These are phyloP conservation scores for Cutaneotrichosporon cutaneum DNA, from an alignment of 1,284 basidiomycete genomes.

Conservation along the genomic window DNA sequence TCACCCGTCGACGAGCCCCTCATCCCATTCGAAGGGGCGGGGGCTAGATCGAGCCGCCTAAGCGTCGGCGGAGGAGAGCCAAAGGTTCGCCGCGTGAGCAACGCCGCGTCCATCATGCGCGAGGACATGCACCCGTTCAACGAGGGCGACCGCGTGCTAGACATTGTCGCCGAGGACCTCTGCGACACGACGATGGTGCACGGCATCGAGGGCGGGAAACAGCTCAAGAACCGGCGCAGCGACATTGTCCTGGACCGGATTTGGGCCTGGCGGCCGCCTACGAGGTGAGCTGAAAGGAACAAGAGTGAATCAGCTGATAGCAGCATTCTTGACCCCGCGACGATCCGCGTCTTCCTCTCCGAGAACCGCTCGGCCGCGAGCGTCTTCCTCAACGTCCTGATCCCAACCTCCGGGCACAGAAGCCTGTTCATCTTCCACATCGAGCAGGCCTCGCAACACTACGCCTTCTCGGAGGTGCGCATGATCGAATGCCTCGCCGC, in stretches of 20 bases:
- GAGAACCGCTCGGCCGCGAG: constrained; percentile 33
- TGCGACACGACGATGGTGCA: constrained; percentile 53
- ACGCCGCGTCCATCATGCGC: constrained; percentile 11
- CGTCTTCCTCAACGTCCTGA: constrained; percentile 54
- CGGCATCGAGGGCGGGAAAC: constrained; percentile 29
- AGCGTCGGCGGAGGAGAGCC: background rate
- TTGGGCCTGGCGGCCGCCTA: constrained; percentile 37
- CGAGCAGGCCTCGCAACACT: constrained; percentile 53
- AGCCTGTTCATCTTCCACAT: constrained; percentile 58
- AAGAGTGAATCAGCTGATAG: too few relatives aligned
- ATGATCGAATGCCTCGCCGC: constrained; percentile 58
- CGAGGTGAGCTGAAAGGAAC: constrained; percentile 31
- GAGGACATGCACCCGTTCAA: constrained; percentile 10
- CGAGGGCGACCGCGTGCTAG: background rate
- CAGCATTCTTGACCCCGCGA: constrained; percentile 53
- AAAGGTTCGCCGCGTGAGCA: constrained; percentile 6
- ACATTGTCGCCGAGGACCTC: constrained; percentile 57
- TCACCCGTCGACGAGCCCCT: constrained; percentile 28
- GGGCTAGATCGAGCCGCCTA: background rate
- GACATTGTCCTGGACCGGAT: constrained; percentile 45
- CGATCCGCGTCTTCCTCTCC: constrained; percentile 42
- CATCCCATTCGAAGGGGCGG: background rate
- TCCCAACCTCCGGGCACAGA: constrained; percentile 55
- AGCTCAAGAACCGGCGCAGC: constrained; percentile 30
- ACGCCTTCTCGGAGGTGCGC: constrained; percentile 25